Percentiles rank a stretch among this genome's conserved stretches.
phyloP scores from a whole-genome alignment of 2,329 filamentous ascomycete genomes.

The Amauroascus niger region DNA sequence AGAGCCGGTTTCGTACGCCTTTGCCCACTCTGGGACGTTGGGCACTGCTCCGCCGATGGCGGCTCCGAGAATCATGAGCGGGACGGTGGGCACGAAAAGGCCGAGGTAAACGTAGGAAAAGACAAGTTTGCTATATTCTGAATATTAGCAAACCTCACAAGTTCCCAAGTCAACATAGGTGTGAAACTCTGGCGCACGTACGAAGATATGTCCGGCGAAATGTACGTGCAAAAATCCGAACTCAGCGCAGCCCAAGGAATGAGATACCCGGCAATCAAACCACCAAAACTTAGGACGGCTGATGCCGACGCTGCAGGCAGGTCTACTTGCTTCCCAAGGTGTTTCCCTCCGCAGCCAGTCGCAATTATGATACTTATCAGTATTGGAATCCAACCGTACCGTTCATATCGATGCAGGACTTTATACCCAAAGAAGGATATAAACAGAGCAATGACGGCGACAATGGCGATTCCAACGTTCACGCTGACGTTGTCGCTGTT shows the following conservation, averaged over 20 bases:
- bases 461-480: constrained; percentile 47
- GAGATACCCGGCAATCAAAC: constrained; percentile 21
- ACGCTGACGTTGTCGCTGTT: constrained; percentile 41
- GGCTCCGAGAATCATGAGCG: constrained; percentile 54
- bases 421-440: constrained; percentile 60
- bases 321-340: constrained; percentile 15
- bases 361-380: constrained; percentile 19
- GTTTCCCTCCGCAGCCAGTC: constrained; percentile 18
- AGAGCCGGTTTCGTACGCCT: constrained; percentile 49
- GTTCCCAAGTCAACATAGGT: not conserved
- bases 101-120: constrained; percentile 32
- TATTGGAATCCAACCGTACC: constrained; percentile 33
- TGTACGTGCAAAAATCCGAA: constrained; percentile 18
- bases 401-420: constrained; percentile 59
- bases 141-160: not conserved
- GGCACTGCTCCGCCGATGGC: constrained; percentile 54
- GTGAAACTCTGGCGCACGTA: not conserved
- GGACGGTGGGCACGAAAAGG: constrained; percentile 46
- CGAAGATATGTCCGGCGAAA: constrained; percentile 16
- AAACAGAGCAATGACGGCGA: constrained; percentile 52
- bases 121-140: constrained; percentile 12
- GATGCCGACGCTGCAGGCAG: constrained; percentile 13
- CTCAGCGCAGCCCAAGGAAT: constrained; percentile 21
- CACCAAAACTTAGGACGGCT: constrained; percentile 20
- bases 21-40: constrained; percentile 44